Percentiles rank a stretch among this genome's conserved stretches.
Conservation (phyloP, 2,329 filamentous ascomycete genomes). For the Beauveria pseudobassiana region DNA sequence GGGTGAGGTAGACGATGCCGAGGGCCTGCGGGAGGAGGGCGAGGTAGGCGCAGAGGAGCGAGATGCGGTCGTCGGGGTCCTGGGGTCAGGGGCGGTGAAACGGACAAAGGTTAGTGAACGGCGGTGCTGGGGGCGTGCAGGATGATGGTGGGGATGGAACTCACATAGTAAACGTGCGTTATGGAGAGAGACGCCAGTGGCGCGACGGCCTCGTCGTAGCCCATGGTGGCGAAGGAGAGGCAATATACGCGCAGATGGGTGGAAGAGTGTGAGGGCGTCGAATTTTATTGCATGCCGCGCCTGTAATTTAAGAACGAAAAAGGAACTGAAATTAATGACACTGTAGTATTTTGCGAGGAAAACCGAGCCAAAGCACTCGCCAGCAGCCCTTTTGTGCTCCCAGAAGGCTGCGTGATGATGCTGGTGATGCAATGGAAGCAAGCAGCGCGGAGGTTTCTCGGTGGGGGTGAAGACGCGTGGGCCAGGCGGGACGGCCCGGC, state of each 20-base stretch:
- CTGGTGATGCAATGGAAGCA: background rate
- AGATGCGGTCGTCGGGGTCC: slow-evolving; percentile 80
- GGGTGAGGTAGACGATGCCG: slow-evolving; percentile 79
- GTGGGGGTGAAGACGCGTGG: background rate
- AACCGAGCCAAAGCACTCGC: background rate
- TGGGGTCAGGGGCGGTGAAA: slow-evolving; percentile 29
- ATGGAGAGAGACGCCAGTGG: slow-evolving; percentile 84
- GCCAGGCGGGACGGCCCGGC: too few relatives aligned
- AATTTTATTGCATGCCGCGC: background rate
- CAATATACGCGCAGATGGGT: too few relatives aligned
- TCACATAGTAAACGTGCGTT: slow-evolving; percentile 93
- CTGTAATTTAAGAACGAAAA: background rate
- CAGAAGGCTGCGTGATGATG: background rate
- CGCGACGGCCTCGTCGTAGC: slow-evolving; percentile 5
- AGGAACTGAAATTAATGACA: too few relatives aligned
- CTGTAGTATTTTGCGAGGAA: background rate
- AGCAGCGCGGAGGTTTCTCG: background rate
- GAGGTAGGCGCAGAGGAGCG: slow-evolving; percentile 85
- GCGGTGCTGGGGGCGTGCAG: background rate
- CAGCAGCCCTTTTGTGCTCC: background rate
- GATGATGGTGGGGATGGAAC: slow-evolving; percentile 18
- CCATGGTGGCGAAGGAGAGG: background rate
- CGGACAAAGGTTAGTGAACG: background rate
- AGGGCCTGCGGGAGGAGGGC: slow-evolving; percentile 89
- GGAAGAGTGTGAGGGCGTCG: background rate